A percentile compares a stretch with the other conserved stretches of the same genome.
These are phyloP conservation scores for Mallotus repandus DNA, from an alignment of 441 rosid species.

Conservation along the genomic window DNA sequence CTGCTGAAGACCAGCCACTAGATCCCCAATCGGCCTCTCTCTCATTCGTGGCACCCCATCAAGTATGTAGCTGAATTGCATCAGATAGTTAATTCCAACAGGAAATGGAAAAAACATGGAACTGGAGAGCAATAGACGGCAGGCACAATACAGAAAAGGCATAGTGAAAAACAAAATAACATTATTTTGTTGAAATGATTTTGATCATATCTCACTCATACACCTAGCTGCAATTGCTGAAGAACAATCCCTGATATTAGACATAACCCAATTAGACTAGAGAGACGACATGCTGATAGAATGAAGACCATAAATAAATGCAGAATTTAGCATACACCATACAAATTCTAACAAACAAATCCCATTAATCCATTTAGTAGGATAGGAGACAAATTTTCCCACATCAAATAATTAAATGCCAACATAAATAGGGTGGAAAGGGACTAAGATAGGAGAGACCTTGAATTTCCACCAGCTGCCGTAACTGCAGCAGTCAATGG, in stretches of 20 bases:
- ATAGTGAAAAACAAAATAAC: background rate
- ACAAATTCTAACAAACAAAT: background rate
- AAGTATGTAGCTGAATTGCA: slow-evolving; percentile 65
- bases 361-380: background rate
- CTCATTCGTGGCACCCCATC: slow-evolving; percentile 98
- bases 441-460: slow-evolving; percentile 37
- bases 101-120: background rate
- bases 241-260: background rate
- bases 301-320: background rate
- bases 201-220: background rate
- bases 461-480: slow-evolving; percentile 91
- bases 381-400: background rate
- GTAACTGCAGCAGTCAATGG: slow-evolving; percentile 97
- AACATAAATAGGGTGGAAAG: background rate
- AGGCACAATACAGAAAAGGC: background rate
- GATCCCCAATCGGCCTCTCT: slow-evolving; percentile 95
- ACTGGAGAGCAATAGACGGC: too few relatives aligned
- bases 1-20: slow-evolving; percentile 88
- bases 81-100: slow-evolving; percentile 4
- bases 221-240: background rate
- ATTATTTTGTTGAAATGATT: background rate
- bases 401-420: background rate
- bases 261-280: background rate
- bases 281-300: background rate
- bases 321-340: background rate